Evolutionary conservation across 495 filamentous ascomycete genomes (phyloP).

Genomic region (Penicillium roqueforti): DNA sequence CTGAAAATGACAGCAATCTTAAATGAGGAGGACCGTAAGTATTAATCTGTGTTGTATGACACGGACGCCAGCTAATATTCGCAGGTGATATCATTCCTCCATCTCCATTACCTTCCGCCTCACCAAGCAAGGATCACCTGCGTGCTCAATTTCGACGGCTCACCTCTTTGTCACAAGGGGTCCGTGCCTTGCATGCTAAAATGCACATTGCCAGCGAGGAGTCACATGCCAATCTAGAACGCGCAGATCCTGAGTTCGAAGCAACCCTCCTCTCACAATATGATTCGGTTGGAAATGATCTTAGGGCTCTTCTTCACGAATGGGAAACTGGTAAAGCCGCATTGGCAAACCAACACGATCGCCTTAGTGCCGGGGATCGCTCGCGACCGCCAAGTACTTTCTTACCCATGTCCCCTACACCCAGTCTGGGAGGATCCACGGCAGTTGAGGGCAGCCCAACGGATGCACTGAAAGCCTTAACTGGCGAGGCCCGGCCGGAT

Average conservation of each 20-base stretch:
- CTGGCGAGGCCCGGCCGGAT: constrained; percentile 51
- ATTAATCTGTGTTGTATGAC: neutral
- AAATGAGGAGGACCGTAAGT: constrained; percentile 79
- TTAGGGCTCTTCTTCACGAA: constrained; percentile 76
- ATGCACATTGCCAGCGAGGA: constrained; percentile 91
- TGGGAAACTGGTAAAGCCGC: constrained; percentile 85
- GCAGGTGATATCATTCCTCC: constrained; percentile 50
- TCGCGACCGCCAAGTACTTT: constrained; percentile 64
- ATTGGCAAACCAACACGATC: constrained; percentile 67
- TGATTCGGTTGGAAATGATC: constrained; percentile 86
- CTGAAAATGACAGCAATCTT: constrained; percentile 63
- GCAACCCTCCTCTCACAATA: constrained; percentile 79
- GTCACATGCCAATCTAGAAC: constrained; percentile 70
- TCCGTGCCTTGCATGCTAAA: constrained; percentile 89
- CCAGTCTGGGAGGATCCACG: constrained; percentile 77
- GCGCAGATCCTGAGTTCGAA: constrained; percentile 66
- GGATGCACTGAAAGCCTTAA: constrained; percentile 72
- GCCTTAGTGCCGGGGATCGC: constrained; percentile 48
- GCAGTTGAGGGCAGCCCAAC: constrained; percentile 76
- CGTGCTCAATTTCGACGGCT: constrained; percentile 81
- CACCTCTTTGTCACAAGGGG: constrained; percentile 81
- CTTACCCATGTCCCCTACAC: constrained; percentile 71
- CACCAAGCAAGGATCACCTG: constrained; percentile 72
- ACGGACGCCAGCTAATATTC: constrained; percentile 21
- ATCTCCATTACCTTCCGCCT: constrained; percentile 64